These are phyloP conservation scores for Vigna nakashimae DNA, from an alignment of 306 rosid species.

Conservation along the genomic window DNA sequence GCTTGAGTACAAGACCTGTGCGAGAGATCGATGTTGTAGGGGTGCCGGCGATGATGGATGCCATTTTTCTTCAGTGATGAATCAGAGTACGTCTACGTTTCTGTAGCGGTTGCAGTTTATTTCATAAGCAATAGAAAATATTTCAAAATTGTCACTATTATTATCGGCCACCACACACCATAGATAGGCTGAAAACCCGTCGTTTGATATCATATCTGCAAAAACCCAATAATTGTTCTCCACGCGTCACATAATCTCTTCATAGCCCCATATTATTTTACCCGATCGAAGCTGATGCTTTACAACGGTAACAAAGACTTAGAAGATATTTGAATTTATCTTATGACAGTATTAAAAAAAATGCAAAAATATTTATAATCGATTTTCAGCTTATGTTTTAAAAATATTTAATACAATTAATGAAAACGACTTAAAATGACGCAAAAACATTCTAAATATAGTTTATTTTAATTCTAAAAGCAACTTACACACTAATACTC, in stretches of 20 bases:
- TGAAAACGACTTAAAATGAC: too few relatives aligned
- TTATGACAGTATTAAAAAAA: too few relatives aligned
- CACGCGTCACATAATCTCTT: constrained; percentile 64
- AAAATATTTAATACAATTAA: too few relatives aligned
- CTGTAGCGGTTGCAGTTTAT: constrained; percentile 34
- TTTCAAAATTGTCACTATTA: constrained; percentile 41
- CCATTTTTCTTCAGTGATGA: constrained; percentile 59
- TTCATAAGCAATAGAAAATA: constrained; percentile 31
- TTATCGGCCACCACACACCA: constrained; percentile 60
- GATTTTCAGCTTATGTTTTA: too few relatives aligned
- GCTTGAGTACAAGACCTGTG: constrained; percentile 65
- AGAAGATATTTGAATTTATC: too few relatives aligned
- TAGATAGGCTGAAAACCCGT: constrained; percentile 55
- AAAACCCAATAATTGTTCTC: constrained; percentile 47
- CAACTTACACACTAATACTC: not conserved
- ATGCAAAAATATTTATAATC: too few relatives aligned
- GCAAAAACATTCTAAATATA: too few relatives aligned
- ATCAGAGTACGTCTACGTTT: constrained; percentile 33
- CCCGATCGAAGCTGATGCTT: not conserved
- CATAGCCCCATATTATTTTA: not conserved
- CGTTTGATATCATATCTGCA: constrained; percentile 57
- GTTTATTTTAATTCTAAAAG: too few relatives aligned
- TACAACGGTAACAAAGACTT: constrained; percentile 8
- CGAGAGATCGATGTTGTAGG: constrained; percentile 59
- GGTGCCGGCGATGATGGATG: constrained; percentile 67